Evolutionary conservation across 2,329 filamentous ascomycete genomes (phyloP), one percentile per base, ranked within the genome.

Genomic region (Orbilia quercus): DNA sequence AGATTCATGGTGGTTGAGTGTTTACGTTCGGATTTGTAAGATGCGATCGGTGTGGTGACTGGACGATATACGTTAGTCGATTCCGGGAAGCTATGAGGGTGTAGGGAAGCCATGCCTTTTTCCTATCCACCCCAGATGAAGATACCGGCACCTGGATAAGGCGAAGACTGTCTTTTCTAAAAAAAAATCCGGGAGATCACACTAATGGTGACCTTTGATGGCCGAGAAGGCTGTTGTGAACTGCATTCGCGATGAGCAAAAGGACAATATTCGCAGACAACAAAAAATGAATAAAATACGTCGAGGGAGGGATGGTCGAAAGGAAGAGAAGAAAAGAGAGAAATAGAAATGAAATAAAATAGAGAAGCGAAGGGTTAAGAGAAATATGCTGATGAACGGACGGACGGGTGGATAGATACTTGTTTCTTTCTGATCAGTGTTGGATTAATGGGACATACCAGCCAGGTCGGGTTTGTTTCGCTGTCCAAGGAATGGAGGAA

Each of bases 1-100:
- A 78, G 69, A 72, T 78, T 76, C 77, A 78, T 78, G 48, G 51
- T 76, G 59, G n/a, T 58, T 34, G 47, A 67, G 50, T 44, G 34
- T 65, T 47, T 34, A 40, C 23, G 25, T 51, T 18, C 25, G 51
- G 59, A 57, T 60, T 70, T 71, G 55, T 42, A 31, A 36, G 16
- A 44, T 71, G 70, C 75, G 66, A 76, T 74, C 59, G 64, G 58
- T 55, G 66, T 51, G 42, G 38, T 51, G 62, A 55, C 69, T 63
- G 40, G 55, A 28, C 59, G 42, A 18, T 40, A n/a, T 23, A 47
- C 14, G 55, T 45, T 60, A 50, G 50, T 18, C 20, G 47, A 53
- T 44, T 40, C 14, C 40, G 18, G 55, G 31, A 50, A 50, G 34
- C 16, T 25, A 16, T 18, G 9, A 42, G 31, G 34, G 42, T 40